Evolutionary conservation across 2,329 filamentous ascomycete species (phyloP), one percentile per base, ranked within the genome.

Genomic region (Pseudocercospora fijiensis): DNA sequence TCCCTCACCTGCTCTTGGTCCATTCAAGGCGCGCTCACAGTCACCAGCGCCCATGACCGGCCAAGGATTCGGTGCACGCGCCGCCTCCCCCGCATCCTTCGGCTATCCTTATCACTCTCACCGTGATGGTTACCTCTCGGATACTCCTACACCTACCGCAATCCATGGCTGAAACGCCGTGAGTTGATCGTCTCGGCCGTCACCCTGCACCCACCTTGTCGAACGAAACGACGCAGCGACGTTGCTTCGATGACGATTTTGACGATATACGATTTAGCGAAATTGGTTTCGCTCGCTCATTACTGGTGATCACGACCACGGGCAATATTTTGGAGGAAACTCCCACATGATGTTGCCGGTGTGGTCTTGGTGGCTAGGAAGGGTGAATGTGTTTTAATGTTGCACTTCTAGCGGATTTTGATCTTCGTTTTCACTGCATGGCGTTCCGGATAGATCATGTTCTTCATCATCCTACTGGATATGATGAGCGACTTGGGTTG

Each of bases 81-180:
- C 72, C 10, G 66, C 72, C 10, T 75, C 76, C n/a, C 74, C 75
- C 27, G 67, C 69, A 37, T 71, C 70, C 58, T 77, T 76, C 66
- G 74, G 75, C 10, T 76, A 75, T 71, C 75, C 73, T n/a, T 76
- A 76, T 63, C 68, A 73, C 58, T 67, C 69, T 59, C 66, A 70
- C 58, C 74, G 73, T 43, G 72, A 76, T 58, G 71, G 73, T 59
- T 76, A 75, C 56, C 68, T 76, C 22, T 72, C 72, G 33, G 75
- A 77, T 24, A 70, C 74, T 1, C 71, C 66, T 4, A 70, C 72
- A 28, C 74, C 73, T 45, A 76, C 75, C 7, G 75, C 76, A 30
- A 77, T 77, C 26, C 73, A 69, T 56, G 75, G 75, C 45, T 77
- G 64, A 73, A 60, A 53, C 9, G 41, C 57, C 28, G 37, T 55